These are phyloP conservation scores for Aquilaria sinensis DNA, from an alignment of 345 rosid genomes.

Conservation along the genomic window DNA sequence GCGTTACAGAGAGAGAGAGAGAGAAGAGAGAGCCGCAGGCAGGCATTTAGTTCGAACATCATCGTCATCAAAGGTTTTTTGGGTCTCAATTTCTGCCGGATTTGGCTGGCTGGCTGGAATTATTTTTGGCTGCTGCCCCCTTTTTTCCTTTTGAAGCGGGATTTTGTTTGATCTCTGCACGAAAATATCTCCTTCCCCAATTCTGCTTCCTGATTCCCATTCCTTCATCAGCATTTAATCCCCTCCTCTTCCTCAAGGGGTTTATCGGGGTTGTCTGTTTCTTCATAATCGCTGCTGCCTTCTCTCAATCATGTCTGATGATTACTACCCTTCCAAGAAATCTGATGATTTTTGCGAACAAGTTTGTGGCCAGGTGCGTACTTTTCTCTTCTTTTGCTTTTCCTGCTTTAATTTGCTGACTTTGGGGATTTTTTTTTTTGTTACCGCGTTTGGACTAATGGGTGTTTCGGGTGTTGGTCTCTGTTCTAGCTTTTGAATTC, in stretches of 20 bases:
- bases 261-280: too few relatives aligned
- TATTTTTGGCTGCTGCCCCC: neutral
- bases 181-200: too few relatives aligned
- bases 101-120: conserved; percentile 2
- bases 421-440: neutral
- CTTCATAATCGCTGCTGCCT: too few relatives aligned
- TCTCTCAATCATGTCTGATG: conserved; percentile 50
- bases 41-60: too few relatives aligned
- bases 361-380: conserved; percentile 72
- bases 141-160: neutral
- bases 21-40: conserved; percentile 7
- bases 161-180: too few relatives aligned
- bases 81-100: conserved; percentile 12
- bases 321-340: conserved; percentile 69
- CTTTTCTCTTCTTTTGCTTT: neutral
- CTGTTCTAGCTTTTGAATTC: neutral
- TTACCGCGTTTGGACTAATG: neutral
- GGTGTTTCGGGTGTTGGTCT: neutral
- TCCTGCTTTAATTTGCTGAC: neutral
- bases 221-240: too few relatives aligned
- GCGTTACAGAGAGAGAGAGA: conserved; percentile 23
- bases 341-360: conserved; percentile 75
- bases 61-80: too few relatives aligned
- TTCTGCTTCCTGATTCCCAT: too few relatives aligned
- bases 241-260: too few relatives aligned